Evolutionary conservation across 148 eudicot genomes (phyloP).

Genomic region (Dysphania ambrosioides): DNA sequence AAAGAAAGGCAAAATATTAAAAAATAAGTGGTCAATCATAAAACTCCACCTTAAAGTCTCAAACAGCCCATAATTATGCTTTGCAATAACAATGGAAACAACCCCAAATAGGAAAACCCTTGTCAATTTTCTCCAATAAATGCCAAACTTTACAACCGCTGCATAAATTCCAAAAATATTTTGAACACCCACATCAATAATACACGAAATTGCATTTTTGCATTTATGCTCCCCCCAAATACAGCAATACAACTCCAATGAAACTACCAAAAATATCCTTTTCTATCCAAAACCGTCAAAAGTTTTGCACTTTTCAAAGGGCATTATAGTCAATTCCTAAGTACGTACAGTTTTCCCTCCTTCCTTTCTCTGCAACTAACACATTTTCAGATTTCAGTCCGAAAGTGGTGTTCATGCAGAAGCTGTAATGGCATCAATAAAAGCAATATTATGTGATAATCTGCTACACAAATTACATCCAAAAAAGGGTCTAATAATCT

Average conservation of each 20-base stretch:
- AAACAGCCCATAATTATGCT: no score
- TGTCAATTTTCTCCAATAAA: no score
- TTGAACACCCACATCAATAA: no score
- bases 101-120: no score
- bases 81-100: no score
- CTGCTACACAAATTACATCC: conserved; percentile 22
- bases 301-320: background rate
- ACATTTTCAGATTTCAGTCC: background rate
- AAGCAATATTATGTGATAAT: conserved; percentile 10
- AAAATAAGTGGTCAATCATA: no score
- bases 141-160: background rate
- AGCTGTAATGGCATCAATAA: conserved; percentile 26
- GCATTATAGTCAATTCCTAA: background rate
- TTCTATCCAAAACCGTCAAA: background rate
- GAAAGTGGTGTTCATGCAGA: conserved; percentile 16
- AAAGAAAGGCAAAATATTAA: no score
- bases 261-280: conserved; percentile 13
- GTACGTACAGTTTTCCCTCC: conserved; percentile 3
- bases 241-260: background rate
- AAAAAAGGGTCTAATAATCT: conserved; percentile 32
- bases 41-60: no score
- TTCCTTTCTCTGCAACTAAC: conserved; percentile 9
- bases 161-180: no score
- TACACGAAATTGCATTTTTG: no score
- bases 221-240: no score